Conservation (phyloP, 2,329 filamentous ascomycete genomes). For the Xylaria sp. region DNA sequence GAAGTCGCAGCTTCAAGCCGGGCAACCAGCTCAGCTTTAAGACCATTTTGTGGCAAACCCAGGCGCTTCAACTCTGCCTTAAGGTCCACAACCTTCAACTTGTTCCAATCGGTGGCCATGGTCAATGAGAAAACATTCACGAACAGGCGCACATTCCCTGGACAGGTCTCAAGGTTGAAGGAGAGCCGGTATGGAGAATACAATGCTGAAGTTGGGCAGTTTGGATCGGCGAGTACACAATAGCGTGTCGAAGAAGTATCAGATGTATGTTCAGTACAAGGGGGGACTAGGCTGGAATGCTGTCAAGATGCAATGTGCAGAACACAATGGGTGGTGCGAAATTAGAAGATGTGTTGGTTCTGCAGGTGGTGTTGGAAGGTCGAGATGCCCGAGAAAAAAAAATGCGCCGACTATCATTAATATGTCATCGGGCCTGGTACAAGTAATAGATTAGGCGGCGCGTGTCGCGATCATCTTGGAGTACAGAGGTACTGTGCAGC, state of each 20-base stretch:
- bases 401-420: slow-evolving; percentile 4
- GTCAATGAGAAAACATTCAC: slow-evolving; percentile 21
- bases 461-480: slow-evolving; percentile 22
- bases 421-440: slow-evolving; percentile 25
- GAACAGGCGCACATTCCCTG: slow-evolving; percentile 24
- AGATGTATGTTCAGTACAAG: not conserved
- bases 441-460: slow-evolving; percentile 22
- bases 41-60: slow-evolving; percentile 68
- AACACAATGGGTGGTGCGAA: not conserved
- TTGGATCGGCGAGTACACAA: slow-evolving; percentile 1
- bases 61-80: slow-evolving; percentile 74
- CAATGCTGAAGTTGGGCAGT: not conserved
- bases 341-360: not conserved
- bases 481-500: not conserved
- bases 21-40: slow-evolving; percentile 73
- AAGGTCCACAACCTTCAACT: slow-evolving; percentile 74
- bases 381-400: not conserved
- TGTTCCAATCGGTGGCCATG: slow-evolving; percentile 56
- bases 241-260: not conserved
- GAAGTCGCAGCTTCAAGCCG: slow-evolving; percentile 54
- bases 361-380: not conserved
- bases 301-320: not conserved
- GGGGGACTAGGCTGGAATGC: not conserved
- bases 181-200: not conserved
- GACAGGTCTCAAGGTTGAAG: slow-evolving; percentile 5